Base-by-base conservation (phyloP, 192 early-diverging fungal genomes). In the Polychytrium aggregatum region DNA sequence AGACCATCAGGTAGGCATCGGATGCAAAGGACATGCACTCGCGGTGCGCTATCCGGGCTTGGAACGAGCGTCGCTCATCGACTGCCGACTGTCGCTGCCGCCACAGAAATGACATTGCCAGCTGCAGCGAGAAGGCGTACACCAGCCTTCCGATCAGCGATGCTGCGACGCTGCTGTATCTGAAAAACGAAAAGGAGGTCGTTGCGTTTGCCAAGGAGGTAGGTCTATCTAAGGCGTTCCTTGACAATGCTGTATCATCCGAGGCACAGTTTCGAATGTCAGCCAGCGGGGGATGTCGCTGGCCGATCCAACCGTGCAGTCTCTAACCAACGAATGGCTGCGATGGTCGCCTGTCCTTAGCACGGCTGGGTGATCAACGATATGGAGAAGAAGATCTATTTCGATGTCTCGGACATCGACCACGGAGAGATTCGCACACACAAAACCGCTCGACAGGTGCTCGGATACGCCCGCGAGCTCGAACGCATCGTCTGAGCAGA, bases 71-170 rank as follows among this genome's bases (percentile, higher is more conserved):
- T n/a, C n/a, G n/a, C n/a, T n/a, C n/a, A n/a, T n/a, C n/a, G n/a
- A n/a, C n/a, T n/a, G n/a, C n/a, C n/a, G n/a, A n/a, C n/a, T n/a
- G n/a, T n/a, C n/a, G n/a, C n/a, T n/a, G n/a, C n/a, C 31, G 31
- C 11, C 11, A 11, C 59, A 89, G 94, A 62, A 84, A 88, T 48
- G 90, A 96, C 54, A 96, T 98, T 62, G 92, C 89, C 6, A 85
- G 85, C 57, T 96, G 94, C 57, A 85, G 80, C 57, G 92, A 98
- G 63, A 94, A 92, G 63, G 90, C 91, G 35, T 98, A 98, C 68
- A 60, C 67, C 5, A 73, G 63, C 42, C 71, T 98, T 28, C 90
- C 90, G 28, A 52, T 96, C 35, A 62, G 72, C 25, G 92, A 98
- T 55, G 92, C 92, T 48, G 83, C 82, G 38, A 91, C 88, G n/a